Conservation (phyloP, 257 asterid genomes). For the Fraxinus cuspidata region DNA sequence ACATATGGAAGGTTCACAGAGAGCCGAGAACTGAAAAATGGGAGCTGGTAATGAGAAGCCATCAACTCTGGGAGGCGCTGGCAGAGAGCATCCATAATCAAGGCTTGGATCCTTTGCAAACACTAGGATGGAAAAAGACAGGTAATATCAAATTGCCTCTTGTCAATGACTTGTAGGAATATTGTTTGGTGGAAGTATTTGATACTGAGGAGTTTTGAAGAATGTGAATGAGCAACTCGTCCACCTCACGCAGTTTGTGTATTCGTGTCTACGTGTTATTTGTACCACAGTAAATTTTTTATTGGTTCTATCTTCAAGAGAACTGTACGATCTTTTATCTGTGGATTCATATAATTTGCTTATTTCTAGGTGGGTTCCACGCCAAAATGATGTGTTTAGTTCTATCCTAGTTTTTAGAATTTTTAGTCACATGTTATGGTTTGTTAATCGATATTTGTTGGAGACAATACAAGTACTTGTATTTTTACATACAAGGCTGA, state of each 20-base stretch:
- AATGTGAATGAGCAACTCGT: background rate
- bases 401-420: background rate
- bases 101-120: slow-evolving; percentile 71
- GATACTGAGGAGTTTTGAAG: background rate
- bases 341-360: background rate
- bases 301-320: background rate
- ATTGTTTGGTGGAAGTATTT: slow-evolving; percentile 10
- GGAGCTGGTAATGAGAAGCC: slow-evolving; percentile 83
- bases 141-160: slow-evolving; percentile 39
- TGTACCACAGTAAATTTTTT: background rate
- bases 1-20: slow-evolving; percentile 92
- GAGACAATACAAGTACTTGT: slow-evolving; percentile 8
- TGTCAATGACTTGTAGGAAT: slow-evolving; percentile 7
- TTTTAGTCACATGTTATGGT: background rate
- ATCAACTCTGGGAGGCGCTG: slow-evolving; percentile 70
- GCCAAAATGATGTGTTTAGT: background rate
- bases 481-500: background rate
- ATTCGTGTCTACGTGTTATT: background rate
- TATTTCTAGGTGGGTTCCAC: background rate
- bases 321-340: background rate
- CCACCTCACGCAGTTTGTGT: background rate
- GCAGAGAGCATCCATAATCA: slow-evolving; percentile 58
- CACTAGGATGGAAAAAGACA: slow-evolving; percentile 89
- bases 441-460: background rate
- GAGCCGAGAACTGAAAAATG: slow-evolving; percentile 70